phyloP scores from a whole-genome alignment of 2,329 filamentous ascomycete species.

The Microascus cirrosus region DNA sequence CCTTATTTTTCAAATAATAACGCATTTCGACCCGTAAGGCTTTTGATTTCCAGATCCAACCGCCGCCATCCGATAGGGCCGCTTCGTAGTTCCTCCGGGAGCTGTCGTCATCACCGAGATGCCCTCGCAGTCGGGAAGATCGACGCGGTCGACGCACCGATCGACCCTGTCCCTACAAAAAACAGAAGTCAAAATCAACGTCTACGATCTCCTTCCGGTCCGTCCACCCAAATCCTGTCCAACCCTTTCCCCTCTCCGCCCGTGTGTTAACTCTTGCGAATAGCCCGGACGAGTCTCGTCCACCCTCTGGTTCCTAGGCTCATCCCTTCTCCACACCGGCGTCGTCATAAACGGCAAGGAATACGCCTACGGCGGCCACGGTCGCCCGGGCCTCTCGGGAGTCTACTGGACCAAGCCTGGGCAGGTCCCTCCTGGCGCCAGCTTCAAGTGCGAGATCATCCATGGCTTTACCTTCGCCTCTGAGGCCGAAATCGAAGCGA shows the following conservation, averaged over 20 bases:
- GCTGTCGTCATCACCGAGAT: conserved; percentile 14
- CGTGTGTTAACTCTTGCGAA: background rate
- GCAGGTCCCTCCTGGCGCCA: conserved; percentile 64
- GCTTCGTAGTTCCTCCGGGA: background rate
- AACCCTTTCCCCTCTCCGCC: background rate
- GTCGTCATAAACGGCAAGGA: conserved; percentile 71
- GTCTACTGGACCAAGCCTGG: conserved; percentile 74
- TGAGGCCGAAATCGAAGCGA: conserved; percentile 56
- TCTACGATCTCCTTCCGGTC: conserved; percentile 68
- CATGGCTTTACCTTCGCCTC: conserved; percentile 68
- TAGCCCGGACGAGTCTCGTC: conserved; percentile 66
- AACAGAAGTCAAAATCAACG: conserved; percentile 64
- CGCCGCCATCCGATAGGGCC: background rate
- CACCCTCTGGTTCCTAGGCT: conserved; percentile 65
- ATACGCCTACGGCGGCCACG: conserved; percentile 79
- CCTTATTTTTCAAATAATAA: background rate
- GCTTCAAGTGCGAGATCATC: conserved; percentile 62
- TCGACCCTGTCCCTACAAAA: conserved; percentile 59
- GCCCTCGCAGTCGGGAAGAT: conserved; percentile 22
- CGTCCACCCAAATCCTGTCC: conserved; percentile 10
- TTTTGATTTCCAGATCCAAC: no score
- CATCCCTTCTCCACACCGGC: conserved; percentile 70
- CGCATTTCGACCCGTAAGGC: background rate
- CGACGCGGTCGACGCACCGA: conserved; percentile 35
- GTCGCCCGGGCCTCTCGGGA: conserved; percentile 57